Evolutionary conservation across 176 grass and related monocot genomes (phyloP).

Genomic region (Otatea glauca): DNA sequence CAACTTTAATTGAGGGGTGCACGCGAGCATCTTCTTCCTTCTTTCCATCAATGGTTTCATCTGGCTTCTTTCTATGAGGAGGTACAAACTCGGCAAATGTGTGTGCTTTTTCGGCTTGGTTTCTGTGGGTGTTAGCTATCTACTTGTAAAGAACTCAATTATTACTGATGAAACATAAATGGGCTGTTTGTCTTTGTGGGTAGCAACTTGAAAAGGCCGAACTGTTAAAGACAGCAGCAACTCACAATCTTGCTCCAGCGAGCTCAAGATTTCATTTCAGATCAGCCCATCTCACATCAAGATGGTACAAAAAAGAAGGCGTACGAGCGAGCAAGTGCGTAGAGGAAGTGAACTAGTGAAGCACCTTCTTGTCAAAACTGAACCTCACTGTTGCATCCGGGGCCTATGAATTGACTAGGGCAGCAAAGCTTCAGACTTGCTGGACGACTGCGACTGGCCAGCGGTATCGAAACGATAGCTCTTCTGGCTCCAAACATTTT

Average conservation of each 20-base stretch:
- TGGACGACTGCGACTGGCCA: neutral
- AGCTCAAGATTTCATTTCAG: neutral
- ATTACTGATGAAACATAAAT: too few species aligned
- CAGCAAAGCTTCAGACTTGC: neutral
- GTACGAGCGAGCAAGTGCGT: neutral
- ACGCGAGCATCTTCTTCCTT: neutral
- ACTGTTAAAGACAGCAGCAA: too few species aligned
- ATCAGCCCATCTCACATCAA: neutral
- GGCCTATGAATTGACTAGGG: too few species aligned
- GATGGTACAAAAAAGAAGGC: neutral
- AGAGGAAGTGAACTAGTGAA: neutral
- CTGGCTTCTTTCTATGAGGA: too few species aligned
- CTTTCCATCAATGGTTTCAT: neutral
- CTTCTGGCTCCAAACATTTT: too few species aligned
- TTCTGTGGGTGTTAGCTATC: too few species aligned
- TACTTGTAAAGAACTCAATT: neutral
- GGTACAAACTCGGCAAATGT: too few species aligned
- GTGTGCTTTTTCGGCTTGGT: too few species aligned
- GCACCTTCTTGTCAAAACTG: neutral
- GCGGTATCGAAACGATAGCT: too few species aligned
- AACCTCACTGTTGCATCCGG: neutral
- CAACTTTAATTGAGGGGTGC: slow-evolving; percentile 4
- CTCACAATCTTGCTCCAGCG: neutral
- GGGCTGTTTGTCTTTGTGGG: too few species aligned
- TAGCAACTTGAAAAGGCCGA: too few species aligned